Conservation (phyloP, 2,329 filamentous ascomycete species). For the Trichoderma sp. region DNA sequence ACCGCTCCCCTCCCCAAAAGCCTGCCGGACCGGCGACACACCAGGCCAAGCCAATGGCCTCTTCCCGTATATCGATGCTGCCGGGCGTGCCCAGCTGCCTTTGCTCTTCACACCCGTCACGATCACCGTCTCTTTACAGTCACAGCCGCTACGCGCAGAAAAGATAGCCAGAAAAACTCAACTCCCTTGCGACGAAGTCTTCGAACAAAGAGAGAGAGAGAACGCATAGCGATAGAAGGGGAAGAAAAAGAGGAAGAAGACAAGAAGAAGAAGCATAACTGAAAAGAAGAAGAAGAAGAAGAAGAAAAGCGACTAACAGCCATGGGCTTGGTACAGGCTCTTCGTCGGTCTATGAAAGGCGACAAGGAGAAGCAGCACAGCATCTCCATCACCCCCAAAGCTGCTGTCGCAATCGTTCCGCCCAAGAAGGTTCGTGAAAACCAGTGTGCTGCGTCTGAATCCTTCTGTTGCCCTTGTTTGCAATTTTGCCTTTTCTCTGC, state of each 20-base stretch:
- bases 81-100: constrained; percentile 8
- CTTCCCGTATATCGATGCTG: constrained; percentile 9
- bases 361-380: constrained; percentile 74
- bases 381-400: constrained; percentile 78
- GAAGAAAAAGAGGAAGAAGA: too few species aligned
- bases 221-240: background rate
- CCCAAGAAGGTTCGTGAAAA: constrained; percentile 81
- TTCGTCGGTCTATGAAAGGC: constrained; percentile 87
- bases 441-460: constrained; percentile 7
- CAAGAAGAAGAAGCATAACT: constrained; percentile 34
- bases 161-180: constrained; percentile 1
- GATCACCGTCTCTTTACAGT: background rate
- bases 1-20: constrained; percentile 26
- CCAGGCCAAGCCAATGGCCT: constrained; percentile 1
- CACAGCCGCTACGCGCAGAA: background rate
- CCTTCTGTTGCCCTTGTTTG: background rate
- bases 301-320: constrained; percentile 41
- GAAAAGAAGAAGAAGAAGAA: constrained; percentile 30
- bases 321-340: constrained; percentile 60
- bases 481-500: background rate
- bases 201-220: constrained; percentile 9
- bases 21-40: constrained; percentile 17
- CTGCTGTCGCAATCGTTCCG: constrained; percentile 83
- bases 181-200: constrained; percentile 17
- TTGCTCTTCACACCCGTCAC: background rate